Percentiles rank a stretch among this genome's conserved stretches.
Evolutionary conservation across 768 basidiomycete genomes (phyloP).

Genomic region (Rhizopogon sp.): DNA sequence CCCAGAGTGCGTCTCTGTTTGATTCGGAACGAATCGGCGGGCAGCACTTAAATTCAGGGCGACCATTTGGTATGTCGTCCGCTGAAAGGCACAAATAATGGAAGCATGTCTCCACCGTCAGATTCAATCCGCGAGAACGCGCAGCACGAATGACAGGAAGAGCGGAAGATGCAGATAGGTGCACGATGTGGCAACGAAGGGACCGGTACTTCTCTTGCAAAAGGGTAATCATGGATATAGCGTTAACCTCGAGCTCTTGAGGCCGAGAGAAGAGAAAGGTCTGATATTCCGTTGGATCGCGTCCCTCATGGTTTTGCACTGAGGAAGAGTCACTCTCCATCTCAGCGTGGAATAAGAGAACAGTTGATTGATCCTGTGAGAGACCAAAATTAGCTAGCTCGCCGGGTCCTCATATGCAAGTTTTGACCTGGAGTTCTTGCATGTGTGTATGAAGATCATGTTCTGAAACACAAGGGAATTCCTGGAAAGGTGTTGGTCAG

Average conservation of each 20-base stretch:
- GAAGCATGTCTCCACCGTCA: constrained; percentile 97
- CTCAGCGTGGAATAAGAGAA: constrained; percentile 92
- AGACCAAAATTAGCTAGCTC: constrained; percentile 5
- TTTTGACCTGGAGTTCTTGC: constrained; percentile 61
- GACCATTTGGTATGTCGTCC: constrained; percentile 66
- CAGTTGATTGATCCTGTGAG: constrained; percentile 56
- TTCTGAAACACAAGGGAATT: constrained; percentile 86
- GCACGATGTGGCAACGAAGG: constrained; percentile 89
- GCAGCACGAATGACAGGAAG: constrained; percentile 75
- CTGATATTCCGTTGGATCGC: constrained; percentile 55
- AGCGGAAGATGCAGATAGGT: constrained; percentile 83
- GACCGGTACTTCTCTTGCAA: constrained; percentile 59
- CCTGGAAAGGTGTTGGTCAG: constrained; percentile 39
- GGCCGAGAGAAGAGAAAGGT: constrained; percentile 89
- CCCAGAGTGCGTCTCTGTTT: constrained; percentile 79
- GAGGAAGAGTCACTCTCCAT: constrained; percentile 39
- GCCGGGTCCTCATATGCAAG: neutral
- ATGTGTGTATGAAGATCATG: constrained; percentile 66
- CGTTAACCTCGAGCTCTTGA: constrained; percentile 69
- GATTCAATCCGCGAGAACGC: constrained; percentile 51
- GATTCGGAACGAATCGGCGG: constrained; percentile 78
- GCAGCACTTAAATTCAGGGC: constrained; percentile 92
- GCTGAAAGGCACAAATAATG: constrained; percentile 87
- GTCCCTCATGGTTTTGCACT: constrained; percentile 9
- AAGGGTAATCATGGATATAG: constrained; percentile 70